Evolutionary conservation across 768 basidiomycete species (phyloP).

Genomic region (Pisolithus orientalis): DNA sequence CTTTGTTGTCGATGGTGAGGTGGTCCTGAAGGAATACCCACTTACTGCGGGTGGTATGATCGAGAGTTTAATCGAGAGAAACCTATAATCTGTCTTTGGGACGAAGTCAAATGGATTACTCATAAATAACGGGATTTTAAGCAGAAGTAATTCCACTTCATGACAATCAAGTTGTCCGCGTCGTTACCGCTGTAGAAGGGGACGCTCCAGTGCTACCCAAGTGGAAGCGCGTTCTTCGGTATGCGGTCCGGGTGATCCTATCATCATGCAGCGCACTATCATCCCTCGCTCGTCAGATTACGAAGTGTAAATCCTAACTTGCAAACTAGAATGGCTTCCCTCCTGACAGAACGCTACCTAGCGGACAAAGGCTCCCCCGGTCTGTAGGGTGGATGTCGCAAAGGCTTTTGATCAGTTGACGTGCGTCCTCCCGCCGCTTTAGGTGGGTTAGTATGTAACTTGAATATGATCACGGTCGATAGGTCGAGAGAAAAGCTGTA

Average conservation of each 20-base stretch:
- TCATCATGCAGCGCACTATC: neutral
- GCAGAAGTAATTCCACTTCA: neutral
- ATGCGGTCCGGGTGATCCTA: neutral
- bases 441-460: neutral
- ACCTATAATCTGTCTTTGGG: conserved; percentile 29
- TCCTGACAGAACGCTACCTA: conserved; percentile 53
- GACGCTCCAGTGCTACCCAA: neutral
- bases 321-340: conserved; percentile 27
- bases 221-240: neutral
- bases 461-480: conserved; percentile 1
- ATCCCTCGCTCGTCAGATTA: too few species aligned
- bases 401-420: conserved; percentile 66
- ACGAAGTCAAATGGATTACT: neutral
- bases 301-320: neutral
- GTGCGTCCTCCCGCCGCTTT: conserved; percentile 26
- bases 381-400: conserved; percentile 64
- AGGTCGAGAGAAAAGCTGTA: conserved; percentile 77
- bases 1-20: conserved; percentile 56
- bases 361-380: conserved; percentile 71
- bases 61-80: conserved; percentile 75
- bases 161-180: neutral
- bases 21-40: conserved; percentile 74
- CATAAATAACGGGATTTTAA: neutral
- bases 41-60: conserved; percentile 68
- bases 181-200: too few species aligned